Conservation (phyloP, 108 stramenopile genomes). For the Poteriospumella lacustris region DNA sequence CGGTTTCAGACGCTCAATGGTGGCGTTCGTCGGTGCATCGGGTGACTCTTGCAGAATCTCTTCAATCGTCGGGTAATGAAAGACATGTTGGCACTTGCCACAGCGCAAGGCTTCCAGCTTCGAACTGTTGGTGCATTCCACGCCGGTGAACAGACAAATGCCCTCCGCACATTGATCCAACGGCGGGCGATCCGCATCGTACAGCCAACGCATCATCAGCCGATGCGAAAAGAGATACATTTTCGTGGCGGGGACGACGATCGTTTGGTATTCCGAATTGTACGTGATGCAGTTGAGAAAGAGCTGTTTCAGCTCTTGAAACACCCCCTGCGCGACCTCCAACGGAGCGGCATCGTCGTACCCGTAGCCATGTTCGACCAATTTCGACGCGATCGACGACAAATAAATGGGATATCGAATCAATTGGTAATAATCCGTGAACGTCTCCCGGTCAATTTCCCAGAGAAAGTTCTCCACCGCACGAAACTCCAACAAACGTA, state of each 20-base stretch:
- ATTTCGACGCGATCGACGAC: not conserved
- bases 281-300: slow-evolving; percentile 10
- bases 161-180: not conserved
- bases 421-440: not conserved
- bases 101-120: not conserved
- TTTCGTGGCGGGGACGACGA: not conserved
- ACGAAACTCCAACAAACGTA: not conserved
- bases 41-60: too few species aligned
- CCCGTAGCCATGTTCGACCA: not conserved
- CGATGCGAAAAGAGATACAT: not conserved
- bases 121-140: not conserved
- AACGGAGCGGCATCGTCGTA: not conserved
- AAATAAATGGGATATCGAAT: not conserved
- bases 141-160: not conserved
- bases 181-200: not conserved
- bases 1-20: too few species aligned
- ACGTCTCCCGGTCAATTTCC: not conserved
- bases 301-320: slow-evolving; percentile 2
- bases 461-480: slow-evolving; percentile 5
- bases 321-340: not conserved
- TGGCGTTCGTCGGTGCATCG: too few species aligned
- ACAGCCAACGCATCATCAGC: not conserved
- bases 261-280: not conserved
- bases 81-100: too few species aligned
- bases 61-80: too few species aligned